Evolutionary conservation across 169 alveolate species (phyloP), one percentile per base, ranked within the genome.

Genomic region (Plasmodium vinckei): DNA sequence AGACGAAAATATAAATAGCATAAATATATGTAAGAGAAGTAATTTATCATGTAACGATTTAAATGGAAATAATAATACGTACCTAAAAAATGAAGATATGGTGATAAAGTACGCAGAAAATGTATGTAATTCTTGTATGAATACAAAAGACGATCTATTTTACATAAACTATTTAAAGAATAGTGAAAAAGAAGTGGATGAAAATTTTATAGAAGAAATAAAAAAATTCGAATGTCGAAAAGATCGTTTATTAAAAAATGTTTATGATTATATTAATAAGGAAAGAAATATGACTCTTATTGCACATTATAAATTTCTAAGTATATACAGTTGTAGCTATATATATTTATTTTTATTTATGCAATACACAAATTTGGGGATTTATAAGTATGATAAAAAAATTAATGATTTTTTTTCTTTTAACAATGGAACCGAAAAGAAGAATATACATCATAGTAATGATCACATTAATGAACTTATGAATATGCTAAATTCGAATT

Each of bases 141-240:
- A 57, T 53, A 57, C 19, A 9, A n/a, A 33, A 67, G 89, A 79
- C 23, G 49, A 54, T 54, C 54, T 57, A 49, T 19, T 79, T 15
- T 79, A 79, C 42, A 67, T 42, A 23, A 67, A 44, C 42, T 53
- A 61, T 79, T 65, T 79, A 27, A 79, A 51, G 42, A 56, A 79
- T 21, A 67, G 56, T 27, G 75, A 67, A 42, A 64, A 67, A 56
- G 84, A 79, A 6, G 13, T 79, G 39, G 79, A 79, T 67, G 56
- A 65, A 5, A 79, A 49, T 79, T 67, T 54, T 67, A 67, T 64
- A 67, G 56, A 53, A 13, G 82, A 79, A 67, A 79, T 79, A 79
- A 79, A 79, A 47, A 65, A 79, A 27, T 79, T 79, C 27, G 89
- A 79, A 44, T 51, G 72, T 53, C 67, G 71, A 79, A 79, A 79